Evolutionary conservation across 1,139 yeast species (phyloP), one percentile per base, ranked within the genome.

Genomic region (Hyphopichia pseudoburtonii): DNA sequence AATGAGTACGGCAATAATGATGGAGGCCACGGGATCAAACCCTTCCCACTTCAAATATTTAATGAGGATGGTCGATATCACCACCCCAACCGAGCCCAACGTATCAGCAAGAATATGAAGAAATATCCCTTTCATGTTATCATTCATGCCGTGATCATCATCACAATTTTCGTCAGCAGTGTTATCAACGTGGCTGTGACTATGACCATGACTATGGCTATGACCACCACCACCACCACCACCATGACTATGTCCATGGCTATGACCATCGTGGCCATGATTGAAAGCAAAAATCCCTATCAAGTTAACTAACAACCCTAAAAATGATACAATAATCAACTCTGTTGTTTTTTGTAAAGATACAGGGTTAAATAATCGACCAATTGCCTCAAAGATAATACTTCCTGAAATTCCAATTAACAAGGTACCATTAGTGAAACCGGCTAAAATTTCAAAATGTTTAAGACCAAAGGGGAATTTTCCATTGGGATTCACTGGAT

Each of bases 251-350:
- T 64, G 70, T 1, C 61, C 53, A 40, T 62, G 69, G 1, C 54
- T 56, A 40, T 62, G 67, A 14, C 42, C 52, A 1, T 41, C 50
- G 48, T 78, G 82, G 2, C 87, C 90, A 57, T 90, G 97, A 52
- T 87, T 89, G 45, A 94, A 92, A 0, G 97, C 97, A 63, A 89
- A 85, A 3, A 94, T 83, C 2, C 98, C 98, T 21, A 92, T 88
- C 38, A 92, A 57, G 54, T 94, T 94, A 17, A 94, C 98, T 37
- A 86, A 58, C 33, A 94, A 68, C 0, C 99, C 99, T 38, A 90
- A 60, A 2, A 80, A 62, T 24, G 96, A 86, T 3, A 92, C 98
- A 14, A 90, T 75, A 23, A 94, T 67, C 49, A 92, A 70, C 56
- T 92, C 97, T n/a, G 79, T 82, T 1, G 96, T 88, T 49, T 81